Percentiles rank a stretch among this genome's conserved stretches.
phyloP scores from a whole-genome alignment of 441 rosid species.

The Croton setiger region DNA sequence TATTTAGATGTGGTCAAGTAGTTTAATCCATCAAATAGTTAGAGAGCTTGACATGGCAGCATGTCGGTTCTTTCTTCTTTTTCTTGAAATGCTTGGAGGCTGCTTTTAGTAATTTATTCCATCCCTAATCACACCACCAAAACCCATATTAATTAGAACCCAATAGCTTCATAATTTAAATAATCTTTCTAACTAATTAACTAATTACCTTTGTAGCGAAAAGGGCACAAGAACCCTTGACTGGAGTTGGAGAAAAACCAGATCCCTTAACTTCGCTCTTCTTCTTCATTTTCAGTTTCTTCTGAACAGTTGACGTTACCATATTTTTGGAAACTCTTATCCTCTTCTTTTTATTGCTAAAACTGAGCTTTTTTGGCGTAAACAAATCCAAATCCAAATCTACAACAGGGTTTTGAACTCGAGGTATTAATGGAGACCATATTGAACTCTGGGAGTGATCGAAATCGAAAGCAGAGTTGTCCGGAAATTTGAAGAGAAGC shows the following conservation, averaged over 20 bases:
- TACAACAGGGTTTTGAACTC: conserved; percentile 37
- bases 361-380: conserved; percentile 32
- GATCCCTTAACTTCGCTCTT: conserved; percentile 17
- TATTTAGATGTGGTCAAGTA: not conserved
- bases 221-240: conserved; percentile 38
- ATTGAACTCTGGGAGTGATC: conserved; percentile 77
- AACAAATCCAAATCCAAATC: conserved; percentile 33
- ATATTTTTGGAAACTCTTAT: conserved; percentile 23
- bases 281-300: conserved; percentile 12
- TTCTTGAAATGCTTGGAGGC: conserved; percentile 77
- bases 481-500: conserved; percentile 77
- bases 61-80: conserved; percentile 33
- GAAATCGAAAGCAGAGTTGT: conserved; percentile 64
- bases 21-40: conserved; percentile 30
- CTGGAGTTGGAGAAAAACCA: conserved; percentile 37
- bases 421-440: conserved; percentile 84
- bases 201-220: conserved; percentile 46
- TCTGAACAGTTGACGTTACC: conserved; percentile 20
- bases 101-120: conserved; percentile 61
- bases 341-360: conserved; percentile 14
- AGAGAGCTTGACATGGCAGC: conserved; percentile 49
- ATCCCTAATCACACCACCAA: conserved; percentile 37
- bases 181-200: not conserved
- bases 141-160: not conserved
- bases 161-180: no score